phyloP scores from a whole-genome alignment of 306 rosid species.

The Rosa lucieae region DNA sequence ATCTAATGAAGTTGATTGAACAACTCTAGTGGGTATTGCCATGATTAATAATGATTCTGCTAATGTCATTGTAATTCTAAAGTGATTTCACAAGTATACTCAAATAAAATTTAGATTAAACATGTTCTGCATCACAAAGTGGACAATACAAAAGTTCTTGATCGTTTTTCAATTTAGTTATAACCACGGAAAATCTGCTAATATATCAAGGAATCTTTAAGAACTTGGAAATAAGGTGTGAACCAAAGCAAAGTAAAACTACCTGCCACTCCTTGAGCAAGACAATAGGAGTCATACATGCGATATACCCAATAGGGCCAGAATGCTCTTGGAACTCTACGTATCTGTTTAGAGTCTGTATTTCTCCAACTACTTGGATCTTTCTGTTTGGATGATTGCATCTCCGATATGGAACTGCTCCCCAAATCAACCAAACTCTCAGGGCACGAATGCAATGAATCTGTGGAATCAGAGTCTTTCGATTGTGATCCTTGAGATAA shows the following conservation, averaged over 20 bases:
- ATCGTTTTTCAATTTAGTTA: neutral
- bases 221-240: neutral
- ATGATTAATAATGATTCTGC: neutral
- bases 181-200: neutral
- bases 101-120: neutral
- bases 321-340: constrained; percentile 63
- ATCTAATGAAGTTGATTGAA: neutral
- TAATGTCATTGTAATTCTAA: neutral
- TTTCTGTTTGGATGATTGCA: constrained; percentile 41
- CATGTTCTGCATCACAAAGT: neutral
- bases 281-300: constrained; percentile 88
- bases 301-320: constrained; percentile 87
- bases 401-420: constrained; percentile 49
- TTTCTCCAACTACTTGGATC: constrained; percentile 32
- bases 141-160: neutral
- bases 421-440: constrained; percentile 41
- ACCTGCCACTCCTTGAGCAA: constrained; percentile 89
- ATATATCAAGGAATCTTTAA: neutral
- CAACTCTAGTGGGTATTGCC: neutral
- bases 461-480: constrained; percentile 43
- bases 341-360: constrained; percentile 32
- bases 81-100: neutral
- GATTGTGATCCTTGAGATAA: constrained; percentile 36
- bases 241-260: constrained; percentile 31
- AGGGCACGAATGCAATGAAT: constrained; percentile 37